These are phyloP conservation scores for Ricinus communis DNA, from an alignment of 345 rosid genomes.

Conservation along the genomic window DNA sequence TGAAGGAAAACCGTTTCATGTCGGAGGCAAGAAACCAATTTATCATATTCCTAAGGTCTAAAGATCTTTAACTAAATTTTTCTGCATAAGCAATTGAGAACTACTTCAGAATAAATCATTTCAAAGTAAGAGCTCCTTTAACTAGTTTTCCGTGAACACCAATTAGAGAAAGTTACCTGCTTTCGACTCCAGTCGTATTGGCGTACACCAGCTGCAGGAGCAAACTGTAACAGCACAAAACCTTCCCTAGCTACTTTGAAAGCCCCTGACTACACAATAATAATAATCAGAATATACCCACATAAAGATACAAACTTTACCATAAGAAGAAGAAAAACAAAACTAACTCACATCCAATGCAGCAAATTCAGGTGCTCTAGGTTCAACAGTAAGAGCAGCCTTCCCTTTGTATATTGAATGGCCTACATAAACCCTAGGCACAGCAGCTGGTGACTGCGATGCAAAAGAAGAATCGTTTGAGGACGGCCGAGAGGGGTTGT, in stretches of 20 bases:
- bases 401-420: slow-evolving; percentile 95
- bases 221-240: slow-evolving; percentile 69
- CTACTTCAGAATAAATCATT: too few relatives aligned
- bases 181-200: slow-evolving; percentile 89
- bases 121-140: too few relatives aligned
- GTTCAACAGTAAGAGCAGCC: slow-evolving; percentile 85
- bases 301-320: not conserved
- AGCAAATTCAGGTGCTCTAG: slow-evolving; percentile 75
- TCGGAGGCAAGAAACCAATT: too few relatives aligned
- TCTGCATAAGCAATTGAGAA: too few relatives aligned
- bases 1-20: too few relatives aligned
- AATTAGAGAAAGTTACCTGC: slow-evolving; percentile 63
- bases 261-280: slow-evolving; percentile 78
- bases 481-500: slow-evolving; percentile 17
- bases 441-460: slow-evolving; percentile 15
- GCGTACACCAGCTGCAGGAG: slow-evolving; percentile 75
- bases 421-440: slow-evolving; percentile 62
- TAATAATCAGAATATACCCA: not conserved
- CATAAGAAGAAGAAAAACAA: not conserved
- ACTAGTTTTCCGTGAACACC: too few relatives aligned
- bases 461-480: slow-evolving; percentile 28
- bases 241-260: slow-evolving; percentile 71
- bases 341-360: slow-evolving; percentile 54
- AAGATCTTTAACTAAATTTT: too few relatives aligned
- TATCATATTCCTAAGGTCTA: too few relatives aligned